Conservation (phyloP, 139 green algal species). For the Marvania coccoides region DNA sequence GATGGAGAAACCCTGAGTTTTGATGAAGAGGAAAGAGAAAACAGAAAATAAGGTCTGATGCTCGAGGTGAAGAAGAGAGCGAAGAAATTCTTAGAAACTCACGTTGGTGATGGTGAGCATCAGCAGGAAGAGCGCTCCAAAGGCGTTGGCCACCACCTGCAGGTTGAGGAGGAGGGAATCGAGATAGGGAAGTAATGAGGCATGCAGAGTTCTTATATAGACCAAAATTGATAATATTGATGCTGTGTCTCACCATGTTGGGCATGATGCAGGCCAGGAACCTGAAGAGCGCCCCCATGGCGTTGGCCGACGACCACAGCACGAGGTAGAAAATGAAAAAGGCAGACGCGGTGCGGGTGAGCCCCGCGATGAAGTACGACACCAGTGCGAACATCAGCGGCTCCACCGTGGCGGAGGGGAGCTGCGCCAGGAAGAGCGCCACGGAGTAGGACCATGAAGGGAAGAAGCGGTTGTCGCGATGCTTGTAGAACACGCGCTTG, state of each 20-base stretch:
- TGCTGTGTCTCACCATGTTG: too few species aligned
- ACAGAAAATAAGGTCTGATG: too few species aligned
- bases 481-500: conserved; percentile 76
- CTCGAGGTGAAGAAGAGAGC: too few species aligned
- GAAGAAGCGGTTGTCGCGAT: conserved; percentile 66
- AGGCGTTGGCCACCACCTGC: too few species aligned
- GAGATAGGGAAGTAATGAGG: too few species aligned
- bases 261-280: conserved; percentile 34
- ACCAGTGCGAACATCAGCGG: conserved; percentile 38
- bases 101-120: too few species aligned
- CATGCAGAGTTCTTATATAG: too few species aligned
- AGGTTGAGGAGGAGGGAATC: too few species aligned
- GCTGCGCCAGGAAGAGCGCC: conserved; percentile 23
- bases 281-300: conserved; percentile 42
- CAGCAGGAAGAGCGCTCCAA: too few species aligned
- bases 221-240: too few species aligned
- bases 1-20: conserved; percentile 62
- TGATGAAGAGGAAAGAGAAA: conserved; percentile 49
- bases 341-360: conserved; percentile 23
- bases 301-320: conserved; percentile 9
- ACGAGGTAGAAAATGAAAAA: conserved; percentile 37
- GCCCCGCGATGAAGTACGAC: conserved; percentile 57
- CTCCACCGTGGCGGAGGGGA: conserved; percentile 50
- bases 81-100: too few species aligned
- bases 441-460: conserved; percentile 36